phyloP scores from a whole-genome alignment of 805 yeast genomes.

The Cyberlindnera xylosilytica region DNA sequence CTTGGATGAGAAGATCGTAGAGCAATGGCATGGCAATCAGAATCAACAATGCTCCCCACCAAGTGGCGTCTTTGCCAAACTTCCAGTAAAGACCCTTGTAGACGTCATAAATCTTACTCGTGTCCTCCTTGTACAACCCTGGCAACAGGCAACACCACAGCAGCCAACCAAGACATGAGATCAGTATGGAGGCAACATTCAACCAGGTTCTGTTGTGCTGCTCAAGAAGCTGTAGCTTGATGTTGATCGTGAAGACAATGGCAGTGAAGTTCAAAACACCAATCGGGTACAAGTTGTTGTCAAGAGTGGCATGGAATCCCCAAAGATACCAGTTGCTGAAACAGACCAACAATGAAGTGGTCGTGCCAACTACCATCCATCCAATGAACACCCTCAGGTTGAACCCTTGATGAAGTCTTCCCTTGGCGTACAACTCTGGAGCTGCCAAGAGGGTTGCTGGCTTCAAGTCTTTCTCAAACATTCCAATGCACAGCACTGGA shows the following conservation, averaged over 20 bases:
- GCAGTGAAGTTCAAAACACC: slow-evolving; percentile 77
- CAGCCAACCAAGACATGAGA: slow-evolving; percentile 83
- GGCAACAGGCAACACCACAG: slow-evolving; percentile 80
- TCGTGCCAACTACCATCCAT: slow-evolving; percentile 78
- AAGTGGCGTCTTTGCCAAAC: slow-evolving; percentile 77
- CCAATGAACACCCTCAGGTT: slow-evolving; percentile 62
- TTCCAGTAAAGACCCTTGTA: slow-evolving; percentile 61
- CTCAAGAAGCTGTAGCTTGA: slow-evolving; percentile 78
- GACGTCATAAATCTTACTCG: slow-evolving; percentile 66
- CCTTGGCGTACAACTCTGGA: slow-evolving; percentile 83
- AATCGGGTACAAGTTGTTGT: slow-evolving; percentile 76
- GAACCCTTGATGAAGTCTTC: slow-evolving; percentile 72
- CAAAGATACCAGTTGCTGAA: slow-evolving; percentile 65
- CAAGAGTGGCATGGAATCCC: slow-evolving; percentile 66
- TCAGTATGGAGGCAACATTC: slow-evolving; percentile 58
- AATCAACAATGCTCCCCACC: slow-evolving; percentile 78
- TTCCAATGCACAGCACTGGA: slow-evolving; percentile 90
- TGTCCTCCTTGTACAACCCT: slow-evolving; percentile 52
- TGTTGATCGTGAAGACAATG: slow-evolving; percentile 67
- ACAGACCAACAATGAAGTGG: slow-evolving; percentile 67
- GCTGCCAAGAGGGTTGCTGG: slow-evolving; percentile 88
- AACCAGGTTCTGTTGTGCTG: slow-evolving; percentile 72
- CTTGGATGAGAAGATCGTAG: slow-evolving; percentile 63
- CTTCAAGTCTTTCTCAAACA: slow-evolving; percentile 86
- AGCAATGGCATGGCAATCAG: slow-evolving; percentile 55